Conservation (phyloP, 805 yeast species). For the Saccharomyces kudriavzevii region DNA sequence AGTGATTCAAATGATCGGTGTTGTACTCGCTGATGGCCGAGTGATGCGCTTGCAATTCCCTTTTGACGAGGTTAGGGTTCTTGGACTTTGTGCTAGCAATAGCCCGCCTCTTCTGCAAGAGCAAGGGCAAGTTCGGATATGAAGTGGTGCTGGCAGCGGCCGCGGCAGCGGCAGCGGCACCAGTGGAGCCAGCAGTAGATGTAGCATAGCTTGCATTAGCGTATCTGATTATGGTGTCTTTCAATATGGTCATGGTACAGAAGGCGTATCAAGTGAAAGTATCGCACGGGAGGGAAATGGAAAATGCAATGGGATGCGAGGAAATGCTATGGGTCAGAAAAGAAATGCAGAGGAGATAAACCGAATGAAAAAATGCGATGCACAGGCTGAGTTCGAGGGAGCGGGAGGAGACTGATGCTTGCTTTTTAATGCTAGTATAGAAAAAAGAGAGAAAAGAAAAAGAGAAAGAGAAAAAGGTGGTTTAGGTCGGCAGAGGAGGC, state of each 20-base stretch:
- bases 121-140: conserved; percentile 2
- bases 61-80: conserved; percentile 32
- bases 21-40: conserved; percentile 39
- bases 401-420: not conserved
- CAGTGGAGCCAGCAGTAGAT: not conserved
- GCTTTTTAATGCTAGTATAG: not conserved
- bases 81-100: conserved; percentile 13
- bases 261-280: not conserved
- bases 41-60: conserved; percentile 43
- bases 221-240: not conserved
- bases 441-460: not conserved
- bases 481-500: not conserved
- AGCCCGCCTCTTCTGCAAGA: conserved; percentile 18
- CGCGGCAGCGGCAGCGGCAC: not conserved
- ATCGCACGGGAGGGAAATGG: not conserved
- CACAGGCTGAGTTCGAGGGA: not conserved
- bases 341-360: not conserved
- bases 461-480: not conserved
- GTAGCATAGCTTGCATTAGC: not conserved
- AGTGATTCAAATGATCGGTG: conserved; percentile 33
- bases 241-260: not conserved
- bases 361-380: not conserved
- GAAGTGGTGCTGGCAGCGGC: not conserved
- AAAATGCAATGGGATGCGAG: not conserved
- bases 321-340: not conserved